Evolutionary conservation across 163 green algal genomes (phyloP), one percentile per base, ranked within the genome.

Genomic region (Chlorella variabilis): DNA sequence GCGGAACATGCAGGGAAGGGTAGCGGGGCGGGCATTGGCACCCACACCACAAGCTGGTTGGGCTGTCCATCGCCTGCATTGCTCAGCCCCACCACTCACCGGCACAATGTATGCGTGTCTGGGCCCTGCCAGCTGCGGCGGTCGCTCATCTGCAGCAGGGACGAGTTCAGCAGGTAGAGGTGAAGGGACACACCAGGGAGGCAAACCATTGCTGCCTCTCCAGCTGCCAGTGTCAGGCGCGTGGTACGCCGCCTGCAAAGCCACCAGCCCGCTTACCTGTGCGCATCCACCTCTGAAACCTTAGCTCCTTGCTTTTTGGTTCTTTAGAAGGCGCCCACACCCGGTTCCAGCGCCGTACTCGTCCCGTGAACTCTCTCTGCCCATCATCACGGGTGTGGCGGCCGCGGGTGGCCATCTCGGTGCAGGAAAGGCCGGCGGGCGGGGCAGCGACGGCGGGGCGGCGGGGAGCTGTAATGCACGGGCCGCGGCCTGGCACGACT

Each of bases 301-400:
- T 73, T 29, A 81, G 61, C 11, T 73, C 61, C 33, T 81, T 81
- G n/a, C 31, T 45, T 27, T 81, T 81, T 21, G 75, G 61, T 61
- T 73, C 29, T n/a, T 73, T 73, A 13, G 59, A 73, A 17, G 75
- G 23, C 29, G 74, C 61, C 75, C 75, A 81, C 15, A 54, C 45
- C 2, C 15, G 29, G 13, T 20, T 20, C 76, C 76, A 82, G 5
- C 34, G 62, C 31, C 49, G 62, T 45, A 82, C 76, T 9, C 76
- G 45, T 2, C 76, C 76, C 8, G 39, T 59, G 5, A 82, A 75
- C 48, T 67, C 63, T 45, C 67, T 65, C 25, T 56, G 62, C 6
- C 58, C 76, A 25, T 82, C 76, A 13, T 75, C 76, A 2, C 65
- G 49, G 2, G 41, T 23, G 27, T 67, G 62, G 25, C 76, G 76